Evolutionary conservation across 2,329 filamentous ascomycete species (phyloP).

Genomic region (Fusarium falciforme): DNA sequence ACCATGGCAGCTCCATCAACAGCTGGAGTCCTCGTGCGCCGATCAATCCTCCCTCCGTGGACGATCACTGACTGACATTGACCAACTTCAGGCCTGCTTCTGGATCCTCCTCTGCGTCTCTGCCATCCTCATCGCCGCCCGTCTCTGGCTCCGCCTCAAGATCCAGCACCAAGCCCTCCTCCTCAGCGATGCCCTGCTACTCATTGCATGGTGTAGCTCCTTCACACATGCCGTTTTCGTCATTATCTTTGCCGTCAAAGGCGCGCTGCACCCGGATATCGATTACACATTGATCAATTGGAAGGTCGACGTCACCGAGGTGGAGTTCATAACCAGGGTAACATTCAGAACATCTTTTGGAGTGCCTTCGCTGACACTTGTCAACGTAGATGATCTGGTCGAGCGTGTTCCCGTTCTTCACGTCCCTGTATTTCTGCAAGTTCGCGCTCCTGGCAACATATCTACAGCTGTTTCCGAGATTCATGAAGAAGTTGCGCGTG

Average conservation of each 20-base stretch:
- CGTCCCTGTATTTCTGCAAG: slow-evolving; percentile 37
- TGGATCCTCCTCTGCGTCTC: neutral
- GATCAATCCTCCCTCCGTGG: neutral
- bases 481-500: slow-evolving; percentile 28
- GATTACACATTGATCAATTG: slow-evolving; percentile 29
- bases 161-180: slow-evolving; percentile 27
- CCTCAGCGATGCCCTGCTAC: slow-evolving; percentile 11
- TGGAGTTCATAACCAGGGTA: neutral
- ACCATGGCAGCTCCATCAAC: neutral
- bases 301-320: slow-evolving; percentile 4
- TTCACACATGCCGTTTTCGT: slow-evolving; percentile 11
- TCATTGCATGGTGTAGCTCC: slow-evolving; percentile 19
- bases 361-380: neutral
- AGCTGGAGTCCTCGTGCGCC: neutral
- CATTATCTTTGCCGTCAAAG: slow-evolving; percentile 4
- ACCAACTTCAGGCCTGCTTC: neutral
- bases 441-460: slow-evolving; percentile 32
- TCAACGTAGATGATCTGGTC: slow-evolving; percentile 22
- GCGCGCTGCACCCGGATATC: slow-evolving; percentile 2
- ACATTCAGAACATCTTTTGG: neutral
- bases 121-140: slow-evolving; percentile 15
- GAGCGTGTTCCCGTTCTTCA: slow-evolving; percentile 16
- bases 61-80: neutral
- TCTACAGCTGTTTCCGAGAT: slow-evolving; percentile 31
- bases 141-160: slow-evolving; percentile 24